Evolutionary conservation across 768 basidiomycete genomes (phyloP), one percentile per base, ranked within the genome.

Genomic region (Tubosaeta sp.): DNA sequence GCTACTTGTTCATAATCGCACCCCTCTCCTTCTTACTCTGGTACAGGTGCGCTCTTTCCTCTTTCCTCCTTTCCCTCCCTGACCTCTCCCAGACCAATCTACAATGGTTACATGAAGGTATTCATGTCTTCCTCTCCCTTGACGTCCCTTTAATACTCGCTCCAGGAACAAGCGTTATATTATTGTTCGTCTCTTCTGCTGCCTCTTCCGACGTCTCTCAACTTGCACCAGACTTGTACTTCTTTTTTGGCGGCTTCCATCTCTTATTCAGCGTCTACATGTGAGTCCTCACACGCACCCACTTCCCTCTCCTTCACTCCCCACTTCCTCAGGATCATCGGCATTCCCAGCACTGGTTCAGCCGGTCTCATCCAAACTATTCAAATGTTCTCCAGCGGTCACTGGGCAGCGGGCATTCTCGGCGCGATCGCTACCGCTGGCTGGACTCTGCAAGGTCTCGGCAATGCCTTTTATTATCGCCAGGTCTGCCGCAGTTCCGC

Each of bases 21-120:
- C 70, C 81, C 34, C 68, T 84, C 33, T 93, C 91, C 13, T 98
- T 99, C 75, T 76, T 97, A 55, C 77, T 94, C 56, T 97, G 95
- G 95, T 99, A 95, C 69, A 83, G 93, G 90, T 88, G 57, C 63
- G 87, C 66, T 22, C 58, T 22, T 22, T 46, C 38, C 48, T 33
- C 43, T 43, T 46, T 46, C 51, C 39, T 25, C 52, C 7, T 47
- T 51, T 39, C 14, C 33, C 47, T 34, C 50, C 35, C 48, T 63
- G 9, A 51, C 53, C 27, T 50, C 46, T 32, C 29, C 34, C 63
- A 92, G 92, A 63, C 95, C 95, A 14, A 90, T 95, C 65, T 98
- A 98, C 76, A 95, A 97, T 62, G 95, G 91, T 49, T 95, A 92
- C 75, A 91, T 93, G 85, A 95, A 97, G 81, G 95, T 86, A 63